phyloP scores from a whole-genome alignment of 2,329 filamentous ascomycete species.

The Cladophialophora yegresii region DNA sequence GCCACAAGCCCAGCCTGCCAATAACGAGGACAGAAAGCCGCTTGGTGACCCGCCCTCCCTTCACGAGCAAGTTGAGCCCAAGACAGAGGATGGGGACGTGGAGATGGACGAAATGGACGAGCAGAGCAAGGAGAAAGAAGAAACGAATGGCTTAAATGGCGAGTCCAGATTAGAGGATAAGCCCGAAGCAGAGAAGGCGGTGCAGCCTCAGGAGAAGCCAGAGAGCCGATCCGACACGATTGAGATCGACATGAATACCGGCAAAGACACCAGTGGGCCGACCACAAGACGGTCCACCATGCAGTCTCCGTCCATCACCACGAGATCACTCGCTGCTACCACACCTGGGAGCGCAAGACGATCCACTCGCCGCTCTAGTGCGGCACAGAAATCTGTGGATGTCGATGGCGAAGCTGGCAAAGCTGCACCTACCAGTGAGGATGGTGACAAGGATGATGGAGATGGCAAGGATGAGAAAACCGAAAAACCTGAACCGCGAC shows the following conservation, averaged over 20 bases:
- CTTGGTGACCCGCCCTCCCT: neutral
- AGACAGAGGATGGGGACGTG: slow-evolving; percentile 15
- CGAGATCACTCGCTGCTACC: slow-evolving; percentile 20
- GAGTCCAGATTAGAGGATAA: slow-evolving; percentile 1
- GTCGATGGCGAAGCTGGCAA: slow-evolving; percentile 9
- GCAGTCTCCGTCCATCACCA: slow-evolving; percentile 29
- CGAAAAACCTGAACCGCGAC: slow-evolving; percentile 20
- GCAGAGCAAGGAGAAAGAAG: neutral
- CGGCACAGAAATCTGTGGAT: slow-evolving; percentile 23
- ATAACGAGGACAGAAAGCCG: neutral
- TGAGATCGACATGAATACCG: slow-evolving; percentile 21
- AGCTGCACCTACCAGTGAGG: neutral
- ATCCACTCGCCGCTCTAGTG: slow-evolving; percentile 26
- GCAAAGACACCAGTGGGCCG: slow-evolving; percentile 16
- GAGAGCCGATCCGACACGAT: slow-evolving; percentile 22
- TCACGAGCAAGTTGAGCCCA: neutral
- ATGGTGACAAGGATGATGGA: slow-evolving; percentile 15
- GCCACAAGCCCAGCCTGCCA: neutral
- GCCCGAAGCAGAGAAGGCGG: neutral
- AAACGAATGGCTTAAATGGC: slow-evolving; percentile 7
- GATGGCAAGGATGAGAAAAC: slow-evolving; percentile 21
- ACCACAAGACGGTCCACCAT: slow-evolving; percentile 10
- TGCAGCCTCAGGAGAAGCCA: neutral
- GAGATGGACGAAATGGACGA: slow-evolving; percentile 17
- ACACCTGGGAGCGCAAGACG: slow-evolving; percentile 26